Percentiles rank a stretch among this genome's conserved stretches.
Conservation (phyloP, 2,329 filamentous ascomycete genomes). For the Hymenoscyphus albidus region DNA sequence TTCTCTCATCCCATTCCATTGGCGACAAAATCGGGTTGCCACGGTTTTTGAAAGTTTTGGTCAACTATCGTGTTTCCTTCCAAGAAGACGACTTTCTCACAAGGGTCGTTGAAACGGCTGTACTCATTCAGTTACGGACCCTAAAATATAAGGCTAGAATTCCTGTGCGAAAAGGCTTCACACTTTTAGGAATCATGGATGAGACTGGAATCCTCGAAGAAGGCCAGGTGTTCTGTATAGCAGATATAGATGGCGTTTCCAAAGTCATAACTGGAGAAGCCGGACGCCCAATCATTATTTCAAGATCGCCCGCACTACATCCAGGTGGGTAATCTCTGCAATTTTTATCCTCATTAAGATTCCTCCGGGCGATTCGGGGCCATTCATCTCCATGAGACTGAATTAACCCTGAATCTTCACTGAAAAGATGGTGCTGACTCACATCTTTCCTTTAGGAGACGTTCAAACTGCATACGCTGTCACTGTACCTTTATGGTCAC, state of each 20-base stretch:
- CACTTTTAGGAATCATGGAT: conserved; percentile 79
- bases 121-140: conserved; percentile 66
- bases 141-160: conserved; percentile 79
- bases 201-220: conserved; percentile 67
- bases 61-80: conserved; percentile 59
- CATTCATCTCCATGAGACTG: too few species aligned
- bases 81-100: conserved; percentile 65
- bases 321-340: conserved; percentile 47
- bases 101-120: conserved; percentile 62
- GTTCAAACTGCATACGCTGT: conserved; percentile 63
- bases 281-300: conserved; percentile 49
- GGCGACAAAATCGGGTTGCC: conserved; percentile 57
- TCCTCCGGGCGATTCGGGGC: too few species aligned
- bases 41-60: conserved; percentile 56
- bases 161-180: conserved; percentile 63
- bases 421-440: too few species aligned
- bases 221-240: conserved; percentile 63
- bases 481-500: conserved; percentile 55
- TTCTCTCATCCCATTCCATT: conserved; percentile 60
- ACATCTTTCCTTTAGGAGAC: conserved; percentile 41
- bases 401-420: too few species aligned
- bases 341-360: too few species aligned
- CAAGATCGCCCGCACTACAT: conserved; percentile 73
- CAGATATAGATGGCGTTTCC: conserved; percentile 37
- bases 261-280: conserved; percentile 29